Percentiles rank a stretch among this genome's conserved stretches.
These are phyloP conservation scores for Eremothecium sinecaudum DNA, from an alignment of 1,139 yeast genomes.

Conservation along the genomic window DNA sequence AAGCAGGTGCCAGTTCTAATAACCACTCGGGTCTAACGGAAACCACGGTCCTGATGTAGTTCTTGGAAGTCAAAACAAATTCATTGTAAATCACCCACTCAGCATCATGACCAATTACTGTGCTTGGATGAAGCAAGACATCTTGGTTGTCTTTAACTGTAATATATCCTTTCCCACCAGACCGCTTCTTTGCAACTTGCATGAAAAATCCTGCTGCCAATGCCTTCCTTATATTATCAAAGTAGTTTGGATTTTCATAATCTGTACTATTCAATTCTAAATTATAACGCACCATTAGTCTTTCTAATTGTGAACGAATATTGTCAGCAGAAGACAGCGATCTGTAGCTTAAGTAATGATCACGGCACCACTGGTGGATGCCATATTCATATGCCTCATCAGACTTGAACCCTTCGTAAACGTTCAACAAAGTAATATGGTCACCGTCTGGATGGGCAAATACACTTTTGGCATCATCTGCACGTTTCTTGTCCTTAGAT, in stretches of 20 bases:
- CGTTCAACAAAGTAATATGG: conserved; percentile 83
- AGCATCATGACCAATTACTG: conserved; percentile 73
- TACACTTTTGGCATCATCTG: conserved; percentile 80
- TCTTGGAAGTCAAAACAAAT: conserved; percentile 86
- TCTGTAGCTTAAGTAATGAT: conserved; percentile 74
- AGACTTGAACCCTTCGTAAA: conserved; percentile 71
- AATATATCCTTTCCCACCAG: conserved; percentile 66
- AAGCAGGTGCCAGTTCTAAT: conserved; percentile 76
- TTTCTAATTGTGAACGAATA: conserved; percentile 72
- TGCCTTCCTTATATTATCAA: conserved; percentile 74
- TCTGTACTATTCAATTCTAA: conserved; percentile 65
- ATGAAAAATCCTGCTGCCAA: conserved; percentile 89
- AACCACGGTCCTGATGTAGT: conserved; percentile 93
- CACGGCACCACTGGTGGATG: conserved; percentile 79
- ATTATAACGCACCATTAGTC: conserved; percentile 77
- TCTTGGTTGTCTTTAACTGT: conserved; percentile 96
- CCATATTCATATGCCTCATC: conserved; percentile 58
- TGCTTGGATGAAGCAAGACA: conserved; percentile 85
- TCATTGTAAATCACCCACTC: conserved; percentile 95
- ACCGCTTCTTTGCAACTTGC: conserved; percentile 90
- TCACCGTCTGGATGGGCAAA: conserved; percentile 96
- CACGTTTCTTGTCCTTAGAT: conserved; percentile 73
- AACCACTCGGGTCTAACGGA: conserved; percentile 81
- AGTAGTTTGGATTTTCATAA: conserved; percentile 56
- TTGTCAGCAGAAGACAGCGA: conserved; percentile 76